Percentiles rank a stretch among this genome's conserved stretches.
These are phyloP conservation scores for Arthrocladium fulminans DNA, from an alignment of 2,329 filamentous ascomycete genomes.

Conservation along the genomic window DNA sequence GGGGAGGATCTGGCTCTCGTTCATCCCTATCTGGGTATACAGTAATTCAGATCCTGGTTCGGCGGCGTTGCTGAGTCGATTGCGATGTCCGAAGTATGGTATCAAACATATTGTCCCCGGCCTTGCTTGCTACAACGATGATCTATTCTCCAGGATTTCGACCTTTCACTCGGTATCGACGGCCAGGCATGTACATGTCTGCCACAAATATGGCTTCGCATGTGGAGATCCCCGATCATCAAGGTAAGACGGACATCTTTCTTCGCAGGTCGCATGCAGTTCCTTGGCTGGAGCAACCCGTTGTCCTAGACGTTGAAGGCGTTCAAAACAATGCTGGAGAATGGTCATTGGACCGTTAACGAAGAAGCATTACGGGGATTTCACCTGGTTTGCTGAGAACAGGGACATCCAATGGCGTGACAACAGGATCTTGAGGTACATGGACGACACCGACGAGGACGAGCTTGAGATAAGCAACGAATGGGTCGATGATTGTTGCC, in stretches of 20 bases:
- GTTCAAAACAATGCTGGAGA: conserved; percentile 1
- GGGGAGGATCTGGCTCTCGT: background rate
- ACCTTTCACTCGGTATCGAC: background rate
- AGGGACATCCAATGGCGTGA: background rate
- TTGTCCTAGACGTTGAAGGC: conserved; percentile 1
- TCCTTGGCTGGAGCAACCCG: conserved; percentile 1
- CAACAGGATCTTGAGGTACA: background rate
- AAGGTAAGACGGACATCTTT: conserved; percentile 2
- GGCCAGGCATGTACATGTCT: conserved; percentile 1
- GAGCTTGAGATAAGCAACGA: conserved; percentile 2
- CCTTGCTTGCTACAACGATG: background rate
- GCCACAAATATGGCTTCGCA: background rate
- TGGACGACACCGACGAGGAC: background rate
- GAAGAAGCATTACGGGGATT: background rate
- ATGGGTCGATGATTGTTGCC: background rate
- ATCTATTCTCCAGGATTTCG: conserved; percentile 1
- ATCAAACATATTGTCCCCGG: conserved; percentile 1
- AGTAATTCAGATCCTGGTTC: background rate
- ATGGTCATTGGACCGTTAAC: background rate
- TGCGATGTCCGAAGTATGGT: background rate
- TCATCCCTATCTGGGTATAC: background rate
- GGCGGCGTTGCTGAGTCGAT: background rate
- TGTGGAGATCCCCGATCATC: conserved; percentile 1
- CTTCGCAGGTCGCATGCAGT: background rate
- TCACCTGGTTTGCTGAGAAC: conserved; percentile 1